Conservation (phyloP, 331 rosid genomes). For the Dryas integrifolia region DNA sequence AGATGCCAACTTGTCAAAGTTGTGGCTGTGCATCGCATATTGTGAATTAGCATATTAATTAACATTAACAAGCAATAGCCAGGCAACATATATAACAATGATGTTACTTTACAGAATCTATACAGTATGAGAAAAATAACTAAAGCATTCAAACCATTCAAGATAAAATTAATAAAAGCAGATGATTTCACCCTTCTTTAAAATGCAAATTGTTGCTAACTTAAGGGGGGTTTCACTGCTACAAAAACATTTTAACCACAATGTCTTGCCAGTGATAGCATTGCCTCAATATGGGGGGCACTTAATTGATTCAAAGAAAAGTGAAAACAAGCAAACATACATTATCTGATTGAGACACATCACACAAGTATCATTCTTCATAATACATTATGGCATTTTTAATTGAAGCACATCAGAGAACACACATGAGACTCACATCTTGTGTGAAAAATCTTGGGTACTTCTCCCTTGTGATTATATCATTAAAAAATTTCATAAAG, state of each 20-base stretch:
- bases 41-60: constrained; percentile 10
- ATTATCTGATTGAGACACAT: too few species aligned
- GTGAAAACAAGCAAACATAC: not conserved
- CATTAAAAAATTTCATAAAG: not conserved
- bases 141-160: not conserved
- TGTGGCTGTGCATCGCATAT: constrained; percentile 55
- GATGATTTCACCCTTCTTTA: too few species aligned
- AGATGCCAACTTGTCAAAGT: constrained; percentile 99
- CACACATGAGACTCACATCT: not conserved
- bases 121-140: not conserved
- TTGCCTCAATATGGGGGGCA: not conserved
- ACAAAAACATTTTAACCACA: not conserved
- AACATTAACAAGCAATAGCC: not conserved
- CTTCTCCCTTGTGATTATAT: not conserved
- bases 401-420: not conserved
- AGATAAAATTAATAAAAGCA: constrained; percentile 8
- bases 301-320: not conserved
- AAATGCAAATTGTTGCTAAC: not conserved
- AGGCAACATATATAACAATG: not conserved
- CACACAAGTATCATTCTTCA: too few species aligned
- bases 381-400: not conserved
- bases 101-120: not conserved
- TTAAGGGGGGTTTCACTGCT: not conserved
- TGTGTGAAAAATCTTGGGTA: not conserved
- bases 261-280: not conserved